phyloP scores from a whole-genome alignment of 257 asterid species.

The Fraxinus quadrangulata region DNA sequence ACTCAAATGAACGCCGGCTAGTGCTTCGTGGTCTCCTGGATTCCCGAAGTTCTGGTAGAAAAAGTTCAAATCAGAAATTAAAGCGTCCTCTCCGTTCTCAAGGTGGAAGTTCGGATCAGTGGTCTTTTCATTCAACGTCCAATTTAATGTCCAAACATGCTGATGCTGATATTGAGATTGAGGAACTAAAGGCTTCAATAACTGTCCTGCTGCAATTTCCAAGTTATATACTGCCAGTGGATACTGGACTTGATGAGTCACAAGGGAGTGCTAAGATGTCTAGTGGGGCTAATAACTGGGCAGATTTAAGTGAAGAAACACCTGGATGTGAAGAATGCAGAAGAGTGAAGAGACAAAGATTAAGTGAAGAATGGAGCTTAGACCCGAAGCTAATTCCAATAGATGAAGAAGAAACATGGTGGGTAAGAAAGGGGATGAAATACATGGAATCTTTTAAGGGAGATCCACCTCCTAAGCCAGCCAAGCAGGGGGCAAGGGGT shows the following conservation, averaged over 20 bases:
- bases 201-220: conserved; percentile 69
- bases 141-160: conserved; percentile 13
- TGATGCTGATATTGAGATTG: conserved; percentile 54
- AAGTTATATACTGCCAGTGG: conserved; percentile 35
- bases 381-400: conserved; percentile 46
- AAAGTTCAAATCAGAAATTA: conserved; percentile 45
- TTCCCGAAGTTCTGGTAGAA: conserved; percentile 35
- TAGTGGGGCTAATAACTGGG: conserved; percentile 44
- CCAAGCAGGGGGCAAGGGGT: conserved; percentile 77
- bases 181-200: conserved; percentile 71
- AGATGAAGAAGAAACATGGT: conserved; percentile 90
- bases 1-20: conserved; percentile 80
- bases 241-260: conserved; percentile 57
- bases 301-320: conserved; percentile 65
- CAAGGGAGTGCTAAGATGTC: conserved; percentile 54
- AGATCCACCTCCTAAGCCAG: conserved; percentile 90
- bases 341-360: conserved; percentile 76
- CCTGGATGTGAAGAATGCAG: conserved; percentile 97
- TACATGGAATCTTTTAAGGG: conserved; percentile 60
- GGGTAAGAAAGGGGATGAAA: conserved; percentile 80
- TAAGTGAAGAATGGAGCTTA: conserved; percentile 67
- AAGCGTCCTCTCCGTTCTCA: conserved; percentile 39
- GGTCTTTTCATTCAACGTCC: conserved; percentile 42
- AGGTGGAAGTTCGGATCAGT: conserved; percentile 53
- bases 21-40: conserved; percentile 66